Evolutionary conservation across 2,329 filamentous ascomycete species (phyloP), one percentile per base, ranked within the genome.

Genomic region (Scortechinia acanthostroma): DNA sequence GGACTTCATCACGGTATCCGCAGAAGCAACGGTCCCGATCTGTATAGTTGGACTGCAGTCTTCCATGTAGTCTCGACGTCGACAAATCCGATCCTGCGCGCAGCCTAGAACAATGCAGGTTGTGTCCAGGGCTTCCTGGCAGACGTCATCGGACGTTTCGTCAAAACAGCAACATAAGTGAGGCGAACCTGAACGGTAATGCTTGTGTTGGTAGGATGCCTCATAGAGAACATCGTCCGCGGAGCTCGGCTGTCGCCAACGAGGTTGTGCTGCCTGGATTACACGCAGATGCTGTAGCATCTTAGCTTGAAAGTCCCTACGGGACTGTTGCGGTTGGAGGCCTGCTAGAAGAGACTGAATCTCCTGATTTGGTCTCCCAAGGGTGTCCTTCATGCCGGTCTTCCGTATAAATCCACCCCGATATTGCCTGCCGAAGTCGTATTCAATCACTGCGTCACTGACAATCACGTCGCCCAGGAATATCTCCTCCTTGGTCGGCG

Each of bases 1-100:
- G 4, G 59, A 60, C 28, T 61, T 64, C 51, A 68, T 62, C 3
- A 68, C 59, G 2, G 52, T 48, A 37, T 64, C 54, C 5, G 56
- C 60, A 3, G 55, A 58, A 3, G 56, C 59, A 14, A 68, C 54
- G 19, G 46, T 15, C 20, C 35, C 35, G 20, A 40, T 40, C 14
- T 40, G 35, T 19, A 40, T 17, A 40, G 35, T 15, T 13, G 17
- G 6, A 13, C 20, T 40, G 17, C 6, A 6, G 6, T 10, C 25
- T 30, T 40, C 20, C 6, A 1, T 47, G 21, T 2, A 45, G 47
- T 3, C 19, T 43, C 21, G 52, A 51, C 0, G 19, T 4, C 1
- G 53, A 28, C 2, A 54, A 35, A 5, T 51, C 14, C 2, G n/a
- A 23, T 40, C 17, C 14, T 46, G 44, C 17, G 56, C 53, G 45